phyloP scores from a whole-genome alignment of 1,284 basidiomycete genomes.

The Pseudozyma hubeiensis region DNA sequence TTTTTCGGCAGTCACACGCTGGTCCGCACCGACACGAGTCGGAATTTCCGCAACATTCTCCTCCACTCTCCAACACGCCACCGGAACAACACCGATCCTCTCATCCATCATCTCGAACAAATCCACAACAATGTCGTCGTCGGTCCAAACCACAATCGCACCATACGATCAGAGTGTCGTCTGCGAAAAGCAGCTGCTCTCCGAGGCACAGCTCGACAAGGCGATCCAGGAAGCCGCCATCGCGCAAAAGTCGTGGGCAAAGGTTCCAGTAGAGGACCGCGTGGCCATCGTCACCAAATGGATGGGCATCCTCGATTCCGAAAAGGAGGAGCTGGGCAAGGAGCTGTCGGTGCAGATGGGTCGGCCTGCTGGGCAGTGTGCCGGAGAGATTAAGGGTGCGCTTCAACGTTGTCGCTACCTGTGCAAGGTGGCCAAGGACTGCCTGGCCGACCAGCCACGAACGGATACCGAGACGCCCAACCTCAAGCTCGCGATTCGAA shows the following conservation, averaged over 20 bases:
- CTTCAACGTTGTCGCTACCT: conserved; percentile 85
- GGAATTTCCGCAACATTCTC: not conserved
- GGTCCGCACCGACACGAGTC: not conserved
- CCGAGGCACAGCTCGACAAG: conserved; percentile 73
- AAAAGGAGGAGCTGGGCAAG: conserved; percentile 77
- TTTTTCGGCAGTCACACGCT: not conserved
- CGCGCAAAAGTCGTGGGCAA: conserved; percentile 81
- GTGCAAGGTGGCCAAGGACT: conserved; percentile 82
- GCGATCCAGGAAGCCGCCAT: conserved; percentile 74
- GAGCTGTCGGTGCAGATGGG: conserved; percentile 86
- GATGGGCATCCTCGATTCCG: conserved; percentile 75
- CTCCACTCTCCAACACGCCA: conserved; percentile 1
- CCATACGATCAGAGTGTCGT: conserved; percentile 71
- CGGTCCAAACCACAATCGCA: conserved; percentile 72
- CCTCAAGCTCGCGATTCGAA: conserved; percentile 83
- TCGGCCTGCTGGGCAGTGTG: conserved; percentile 81
- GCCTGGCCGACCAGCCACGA: conserved; percentile 81
- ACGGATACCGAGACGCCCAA: conserved; percentile 82
- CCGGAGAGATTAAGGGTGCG: conserved; percentile 84
- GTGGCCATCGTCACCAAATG: conserved; percentile 81
- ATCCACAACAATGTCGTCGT: conserved; percentile 52
- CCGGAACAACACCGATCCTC: not conserved
- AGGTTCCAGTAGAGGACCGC: conserved; percentile 77
- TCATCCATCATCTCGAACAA: conserved; percentile 5
- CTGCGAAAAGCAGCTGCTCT: conserved; percentile 69